phyloP scores from a whole-genome alignment of 805 yeast species.

The Pichia ethanolica region DNA sequence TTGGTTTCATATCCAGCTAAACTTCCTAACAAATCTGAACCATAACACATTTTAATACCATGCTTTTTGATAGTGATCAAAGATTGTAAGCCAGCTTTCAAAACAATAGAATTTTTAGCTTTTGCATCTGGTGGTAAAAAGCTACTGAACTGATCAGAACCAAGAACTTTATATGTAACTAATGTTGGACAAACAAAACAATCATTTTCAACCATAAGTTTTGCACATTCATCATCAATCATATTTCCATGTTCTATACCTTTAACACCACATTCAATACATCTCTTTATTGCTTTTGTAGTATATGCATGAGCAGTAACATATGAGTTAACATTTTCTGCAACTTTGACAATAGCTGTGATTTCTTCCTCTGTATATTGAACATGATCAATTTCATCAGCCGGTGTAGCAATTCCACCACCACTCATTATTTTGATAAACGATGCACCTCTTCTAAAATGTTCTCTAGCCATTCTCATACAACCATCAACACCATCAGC shows the following conservation, averaged over 20 bases:
- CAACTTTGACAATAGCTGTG: slow-evolving; percentile 22
- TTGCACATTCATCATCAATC: slow-evolving; percentile 22
- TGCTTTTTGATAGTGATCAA: slow-evolving; percentile 17
- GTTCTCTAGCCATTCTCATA: slow-evolving; percentile 20
- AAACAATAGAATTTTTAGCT: slow-evolving; percentile 18
- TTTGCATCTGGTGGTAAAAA: slow-evolving; percentile 16
- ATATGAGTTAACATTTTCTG: slow-evolving; percentile 21
- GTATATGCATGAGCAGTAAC: slow-evolving; percentile 27
- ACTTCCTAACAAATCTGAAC: slow-evolving; percentile 24
- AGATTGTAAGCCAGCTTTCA: slow-evolving; percentile 18
- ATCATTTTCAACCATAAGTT: slow-evolving; percentile 19
- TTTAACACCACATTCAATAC: slow-evolving; percentile 22
- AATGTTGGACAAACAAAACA: slow-evolving; percentile 24
- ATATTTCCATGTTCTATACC: slow-evolving; percentile 28
- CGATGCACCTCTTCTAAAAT: slow-evolving; percentile 22
- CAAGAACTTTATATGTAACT: slow-evolving; percentile 24
- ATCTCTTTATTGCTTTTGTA: slow-evolving; percentile 18
- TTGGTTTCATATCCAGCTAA: slow-evolving; percentile 23
- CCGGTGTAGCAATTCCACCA: slow-evolving; percentile 27
- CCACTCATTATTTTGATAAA: slow-evolving; percentile 26
- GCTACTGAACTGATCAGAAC: slow-evolving; percentile 20
- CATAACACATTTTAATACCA: slow-evolving; percentile 22
- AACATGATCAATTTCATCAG: slow-evolving; percentile 20
- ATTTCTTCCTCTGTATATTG: slow-evolving; percentile 24
- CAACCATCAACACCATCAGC: slow-evolving; percentile 25